A percentile compares a stretch with the other conserved stretches of the same genome.
Evolutionary conservation across 2,329 filamentous ascomycete species (phyloP).

Genomic region (Zymoseptoria brevis): DNA sequence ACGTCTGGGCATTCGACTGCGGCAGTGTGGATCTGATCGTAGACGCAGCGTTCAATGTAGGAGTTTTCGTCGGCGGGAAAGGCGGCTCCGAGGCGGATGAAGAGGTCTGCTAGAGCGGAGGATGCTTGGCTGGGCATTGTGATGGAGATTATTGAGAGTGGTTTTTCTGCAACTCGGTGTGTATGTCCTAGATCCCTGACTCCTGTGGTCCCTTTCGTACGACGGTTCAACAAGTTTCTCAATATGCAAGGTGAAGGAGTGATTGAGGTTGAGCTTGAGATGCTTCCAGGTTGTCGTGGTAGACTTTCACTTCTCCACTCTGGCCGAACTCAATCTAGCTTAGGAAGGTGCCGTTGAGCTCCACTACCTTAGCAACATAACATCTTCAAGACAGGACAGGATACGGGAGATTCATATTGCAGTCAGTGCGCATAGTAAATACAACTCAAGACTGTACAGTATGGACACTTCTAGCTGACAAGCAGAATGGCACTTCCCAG

Average conservation of each 20-base stretch:
- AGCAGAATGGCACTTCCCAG: constrained; percentile 79
- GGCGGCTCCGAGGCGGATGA: constrained; percentile 11
- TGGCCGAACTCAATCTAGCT: background rate
- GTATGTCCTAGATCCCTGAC: background rate
- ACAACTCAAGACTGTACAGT: too few relatives aligned
- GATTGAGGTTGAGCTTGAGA: background rate
- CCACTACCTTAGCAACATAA: too few relatives aligned
- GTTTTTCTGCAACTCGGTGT: background rate
- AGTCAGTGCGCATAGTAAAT: too few relatives aligned
- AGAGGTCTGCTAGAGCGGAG: constrained; percentile 14
- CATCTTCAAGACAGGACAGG: too few relatives aligned
- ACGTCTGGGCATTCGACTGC: constrained; percentile 19
- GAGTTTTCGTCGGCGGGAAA: constrained; percentile 14
- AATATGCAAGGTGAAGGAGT: too few relatives aligned
- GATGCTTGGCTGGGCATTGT: constrained; percentile 21
- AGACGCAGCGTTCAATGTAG: constrained; percentile 15
- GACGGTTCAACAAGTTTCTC: too few relatives aligned
- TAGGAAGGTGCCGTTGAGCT: background rate
- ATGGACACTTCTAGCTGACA: too few relatives aligned
- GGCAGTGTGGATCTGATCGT: constrained; percentile 20
- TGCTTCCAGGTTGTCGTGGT: background rate
- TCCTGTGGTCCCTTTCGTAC: background rate
- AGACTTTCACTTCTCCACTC: background rate
- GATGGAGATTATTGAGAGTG: background rate
- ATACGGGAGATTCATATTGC: too few relatives aligned